phyloP scores from a whole-genome alignment of 805 yeast genomes.

The Teunomyces stri region DNA sequence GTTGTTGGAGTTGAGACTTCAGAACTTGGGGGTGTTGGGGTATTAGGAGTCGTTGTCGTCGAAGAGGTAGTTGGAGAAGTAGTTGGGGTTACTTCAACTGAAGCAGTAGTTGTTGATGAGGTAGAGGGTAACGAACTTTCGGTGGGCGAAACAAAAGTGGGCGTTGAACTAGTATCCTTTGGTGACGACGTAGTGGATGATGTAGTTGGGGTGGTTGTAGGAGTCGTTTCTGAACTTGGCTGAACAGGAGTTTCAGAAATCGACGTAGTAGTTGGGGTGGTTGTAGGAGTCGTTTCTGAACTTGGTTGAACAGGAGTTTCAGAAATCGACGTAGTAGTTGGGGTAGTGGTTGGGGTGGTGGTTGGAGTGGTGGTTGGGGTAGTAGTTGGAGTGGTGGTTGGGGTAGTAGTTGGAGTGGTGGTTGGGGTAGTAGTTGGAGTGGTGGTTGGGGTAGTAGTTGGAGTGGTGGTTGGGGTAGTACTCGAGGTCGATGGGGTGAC shows the following conservation, averaged over 20 bases:
- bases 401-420: not conserved
- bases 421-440: too few species aligned
- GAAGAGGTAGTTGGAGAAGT: not conserved
- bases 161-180: not conserved
- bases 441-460: too few species aligned
- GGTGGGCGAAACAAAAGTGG: not conserved
- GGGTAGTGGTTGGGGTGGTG: not conserved
- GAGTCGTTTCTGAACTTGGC: not conserved
- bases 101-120: not conserved
- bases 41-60: not conserved
- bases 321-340: not conserved
- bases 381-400: not conserved
- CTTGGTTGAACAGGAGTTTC: not conserved
- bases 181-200: not conserved
- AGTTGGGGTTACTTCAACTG: not conserved
- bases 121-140: not conserved
- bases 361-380: not conserved
- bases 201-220: not conserved
- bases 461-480: not conserved
- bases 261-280: not conserved
- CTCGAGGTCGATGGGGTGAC: not conserved
- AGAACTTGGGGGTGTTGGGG: slow-evolving; percentile 1
- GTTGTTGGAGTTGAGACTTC: not conserved
- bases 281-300: not conserved
- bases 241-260: not conserved